Evolutionary conservation across 2,329 filamentous ascomycete genomes (phyloP).

Genomic region (Colletotrichum spaethianum): DNA sequence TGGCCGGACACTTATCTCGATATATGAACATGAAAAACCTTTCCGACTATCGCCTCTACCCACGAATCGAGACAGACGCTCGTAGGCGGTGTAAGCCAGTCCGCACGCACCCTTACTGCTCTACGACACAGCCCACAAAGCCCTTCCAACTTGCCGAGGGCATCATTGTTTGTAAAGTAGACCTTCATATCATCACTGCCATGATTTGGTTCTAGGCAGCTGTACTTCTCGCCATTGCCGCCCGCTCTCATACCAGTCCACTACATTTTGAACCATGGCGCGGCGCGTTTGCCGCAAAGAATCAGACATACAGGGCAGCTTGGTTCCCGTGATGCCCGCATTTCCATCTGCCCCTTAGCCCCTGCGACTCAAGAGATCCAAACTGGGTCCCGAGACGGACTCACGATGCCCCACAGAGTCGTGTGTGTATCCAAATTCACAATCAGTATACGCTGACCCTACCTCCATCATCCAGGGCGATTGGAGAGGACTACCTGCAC

Average conservation of each 20-base stretch:
- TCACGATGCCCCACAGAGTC: background rate
- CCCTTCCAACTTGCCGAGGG: background rate
- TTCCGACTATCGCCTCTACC: background rate
- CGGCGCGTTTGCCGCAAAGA: background rate
- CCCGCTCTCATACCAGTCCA: background rate
- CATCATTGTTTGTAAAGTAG: background rate
- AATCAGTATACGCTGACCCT: background rate
- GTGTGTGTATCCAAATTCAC: background rate
- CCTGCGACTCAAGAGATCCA: too few relatives aligned
- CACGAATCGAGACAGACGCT: background rate
- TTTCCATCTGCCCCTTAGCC: background rate
- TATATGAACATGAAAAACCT: background rate
- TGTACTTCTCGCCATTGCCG: background rate
- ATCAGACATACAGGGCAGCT: background rate
- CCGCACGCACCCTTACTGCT: background rate
- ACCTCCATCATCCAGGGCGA: background rate
- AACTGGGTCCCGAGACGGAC: too few relatives aligned
- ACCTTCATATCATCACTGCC: background rate
- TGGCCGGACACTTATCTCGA: background rate
- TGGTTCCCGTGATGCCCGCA: background rate
- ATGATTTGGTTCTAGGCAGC: background rate
- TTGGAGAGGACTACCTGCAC: background rate
- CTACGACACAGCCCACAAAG: background rate
- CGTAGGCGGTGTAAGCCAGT: background rate
- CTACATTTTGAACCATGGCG: background rate